A percentile compares a stretch with the other conserved stretches of the same genome.
Conservation (phyloP, 768 basidiomycete genomes). For the Lentinula detonsa region DNA sequence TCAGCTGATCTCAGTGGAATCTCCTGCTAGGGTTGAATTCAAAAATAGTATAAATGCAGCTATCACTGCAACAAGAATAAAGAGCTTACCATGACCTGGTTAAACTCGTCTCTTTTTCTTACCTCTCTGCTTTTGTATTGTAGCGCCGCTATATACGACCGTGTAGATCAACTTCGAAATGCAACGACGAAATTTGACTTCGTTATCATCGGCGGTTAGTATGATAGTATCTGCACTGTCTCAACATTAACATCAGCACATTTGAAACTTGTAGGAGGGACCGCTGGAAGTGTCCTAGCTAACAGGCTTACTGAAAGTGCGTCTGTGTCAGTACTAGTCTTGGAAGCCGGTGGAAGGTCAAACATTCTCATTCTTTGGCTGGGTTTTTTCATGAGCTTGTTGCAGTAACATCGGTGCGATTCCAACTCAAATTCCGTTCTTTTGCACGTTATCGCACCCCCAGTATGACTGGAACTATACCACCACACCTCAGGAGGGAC, state of each 20-base stretch:
- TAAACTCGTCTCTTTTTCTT: background rate
- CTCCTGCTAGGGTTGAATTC: background rate
- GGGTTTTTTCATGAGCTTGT: background rate
- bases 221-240: background rate
- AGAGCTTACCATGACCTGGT: background rate
- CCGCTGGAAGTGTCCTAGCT: conserved; percentile 14
- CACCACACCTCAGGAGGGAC: background rate
- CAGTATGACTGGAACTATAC: conserved; percentile 8
- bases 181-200: background rate
- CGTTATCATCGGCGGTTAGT: conserved; percentile 3
- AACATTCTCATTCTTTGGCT: background rate
- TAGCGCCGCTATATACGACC: background rate
- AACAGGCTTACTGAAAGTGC: conserved; percentile 11
- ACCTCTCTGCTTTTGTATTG: background rate
- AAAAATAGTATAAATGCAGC: background rate
- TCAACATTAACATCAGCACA: too few species aligned
- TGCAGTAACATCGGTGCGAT: conserved; percentile 2
- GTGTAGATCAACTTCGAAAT: background rate
- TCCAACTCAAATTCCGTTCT: conserved; percentile 1
- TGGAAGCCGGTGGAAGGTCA: conserved; percentile 9
- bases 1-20: background rate
- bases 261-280: conserved; percentile 3
- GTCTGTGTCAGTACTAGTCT: conserved; percentile 8
- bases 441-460: conserved; percentile 1
- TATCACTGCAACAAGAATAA: background rate